Evolutionary conservation across 2,329 filamentous ascomycete species (phyloP), one percentile per base, ranked within the genome.

Genomic region (Aspergillus eucalypticola): DNA sequence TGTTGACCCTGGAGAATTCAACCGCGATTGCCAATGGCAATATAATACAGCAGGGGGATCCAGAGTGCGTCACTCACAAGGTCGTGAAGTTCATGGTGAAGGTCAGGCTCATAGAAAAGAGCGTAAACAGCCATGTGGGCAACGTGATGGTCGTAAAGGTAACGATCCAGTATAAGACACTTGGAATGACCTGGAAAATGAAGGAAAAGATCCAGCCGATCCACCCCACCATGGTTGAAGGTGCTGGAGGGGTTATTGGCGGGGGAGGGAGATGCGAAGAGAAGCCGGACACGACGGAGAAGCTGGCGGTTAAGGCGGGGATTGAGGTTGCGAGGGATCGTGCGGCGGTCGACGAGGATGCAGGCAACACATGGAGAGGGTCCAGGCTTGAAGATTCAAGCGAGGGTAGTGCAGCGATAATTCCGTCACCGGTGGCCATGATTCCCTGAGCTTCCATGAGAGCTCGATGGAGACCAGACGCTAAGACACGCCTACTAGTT

Each of bases 51-150:
- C 39, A n/a, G 29, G 41, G 41, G 15, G 39, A 53, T 11, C 6
- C 4, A 35, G 32, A 1, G 32, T 35, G 32, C 32, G 32, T 35
- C 5, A 35, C 88, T 73, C 86, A 96, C 88, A 99, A 78, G 17
- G 95, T 99, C 19, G 94, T 98, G 68, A 95, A 94, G 75, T 98
- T 98, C 93, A 99, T 96, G 10, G 95, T 99, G 72, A 99, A 91
- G 0, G 95, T 99, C 81, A 96, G 82, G 76, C 91, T 97, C 65
- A 92, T 94, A 5, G 92, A 96, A 72, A 96, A 91, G 63, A 96
- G 82, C 5, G 88, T 90, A 75, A 96, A 99, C 17, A 98, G 85
- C 76, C 95, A 87, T 74, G 91, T 92, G 46, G 95, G 95, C 60
- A 97, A 76, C 15, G 91, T 96, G 67, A 98, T 92, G 25, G 94